Evolutionary conservation across 441 rosid genomes (phyloP), one percentile per base, ranked within the genome.

Genomic region (Dalechampia spathulata): DNA sequence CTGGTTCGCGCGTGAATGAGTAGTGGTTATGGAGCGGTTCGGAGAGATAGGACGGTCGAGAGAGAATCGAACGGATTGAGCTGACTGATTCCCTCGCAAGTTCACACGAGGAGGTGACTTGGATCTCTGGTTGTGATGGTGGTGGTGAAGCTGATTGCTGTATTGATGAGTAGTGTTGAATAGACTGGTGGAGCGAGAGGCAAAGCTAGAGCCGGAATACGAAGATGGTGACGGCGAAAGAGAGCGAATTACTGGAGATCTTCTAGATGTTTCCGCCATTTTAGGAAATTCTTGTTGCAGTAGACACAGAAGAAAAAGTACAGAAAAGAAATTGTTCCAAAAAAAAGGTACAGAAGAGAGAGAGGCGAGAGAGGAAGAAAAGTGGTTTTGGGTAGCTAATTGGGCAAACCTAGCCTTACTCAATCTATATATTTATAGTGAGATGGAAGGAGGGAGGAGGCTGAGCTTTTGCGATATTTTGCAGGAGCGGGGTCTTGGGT

Each of bases 31-130:
- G 5, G 87, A 79, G 17, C 83, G 73, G 43, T 57, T 75, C 0
- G 92, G 95, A 0, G 96, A 86, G 15, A 62, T 66, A 27, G 95
- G 71, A 62, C 88, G 74, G 69, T 72, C 82, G 49, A 83, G 74
- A 6, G 87, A 79, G 64, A 78, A 76, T 3, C 88, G 63, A 5
- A 82, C 73, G 16, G 93, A 70, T 0, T 77, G 56, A 0, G 72
- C 58, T 0, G 74, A 62, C 0, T 61, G 36, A 27, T 69, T 15
- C 2, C 71, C 75, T 55, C 22, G 66, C 19, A 79, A 21, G 55
- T 66, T 75, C 27, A 75, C 81, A 32, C 87, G 82, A 6, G 70
- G 63, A 52, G 27, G 4, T 25, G 62, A 23, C 39, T 53, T n/a
- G 39, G 49, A 41, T 52, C 22, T 28, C 41, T 20, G 42, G 41